These are phyloP conservation scores for Ustilago esculenta DNA, from an alignment of 1,284 basidiomycete species.

Conservation along the genomic window DNA sequence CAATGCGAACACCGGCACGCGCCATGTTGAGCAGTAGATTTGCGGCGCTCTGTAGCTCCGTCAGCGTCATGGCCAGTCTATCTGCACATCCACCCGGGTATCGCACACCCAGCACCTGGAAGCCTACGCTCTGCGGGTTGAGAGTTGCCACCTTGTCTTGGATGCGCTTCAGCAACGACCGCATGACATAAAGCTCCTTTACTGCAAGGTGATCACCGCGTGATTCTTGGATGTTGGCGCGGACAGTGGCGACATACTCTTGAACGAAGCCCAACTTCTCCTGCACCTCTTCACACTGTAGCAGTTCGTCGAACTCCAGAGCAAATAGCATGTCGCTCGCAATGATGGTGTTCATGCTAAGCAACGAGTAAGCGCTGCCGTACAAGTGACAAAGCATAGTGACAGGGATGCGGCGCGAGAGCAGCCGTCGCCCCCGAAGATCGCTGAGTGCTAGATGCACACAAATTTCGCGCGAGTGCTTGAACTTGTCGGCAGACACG, in stretches of 20 bases:
- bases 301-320: constrained; percentile 26
- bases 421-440: constrained; percentile 29
- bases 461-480: constrained; percentile 35
- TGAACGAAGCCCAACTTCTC: constrained; percentile 42
- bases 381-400: constrained; percentile 46
- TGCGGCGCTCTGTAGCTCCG: constrained; percentile 38
- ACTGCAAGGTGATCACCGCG: constrained; percentile 44
- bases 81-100: constrained; percentile 41
- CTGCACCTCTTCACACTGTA: constrained; percentile 27
- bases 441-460: constrained; percentile 37
- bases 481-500: constrained; percentile 19
- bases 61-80: constrained; percentile 33
- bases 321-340: constrained; percentile 40
- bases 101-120: constrained; percentile 36
- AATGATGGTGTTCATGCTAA: constrained; percentile 49
- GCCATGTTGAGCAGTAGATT: constrained; percentile 44
- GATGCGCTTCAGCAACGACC: constrained; percentile 38
- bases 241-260: constrained; percentile 38
- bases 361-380: constrained; percentile 40
- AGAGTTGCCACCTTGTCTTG: constrained; percentile 40
- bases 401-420: constrained; percentile 34
- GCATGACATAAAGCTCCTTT: constrained; percentile 44
- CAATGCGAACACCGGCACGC: constrained; percentile 35
- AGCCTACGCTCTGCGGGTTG: constrained; percentile 38
- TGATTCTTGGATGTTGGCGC: constrained; percentile 42